Conservation (phyloP, 768 basidiomycete species). For the Mycena venus region DNA sequence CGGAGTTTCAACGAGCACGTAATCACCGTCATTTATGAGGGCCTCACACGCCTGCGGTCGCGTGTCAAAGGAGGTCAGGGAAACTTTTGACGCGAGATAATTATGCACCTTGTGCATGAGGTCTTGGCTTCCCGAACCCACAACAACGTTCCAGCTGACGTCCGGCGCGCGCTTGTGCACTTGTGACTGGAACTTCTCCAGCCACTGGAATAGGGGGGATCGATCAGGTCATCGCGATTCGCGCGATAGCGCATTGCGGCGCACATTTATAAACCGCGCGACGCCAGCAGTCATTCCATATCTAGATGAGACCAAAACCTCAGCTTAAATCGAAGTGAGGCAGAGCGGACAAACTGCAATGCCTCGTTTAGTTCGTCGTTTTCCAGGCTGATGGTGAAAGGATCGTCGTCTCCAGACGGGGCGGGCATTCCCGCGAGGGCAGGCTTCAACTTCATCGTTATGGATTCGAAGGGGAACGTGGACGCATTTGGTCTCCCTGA, state of each 20-base stretch:
- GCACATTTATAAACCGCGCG: conserved; percentile 37
- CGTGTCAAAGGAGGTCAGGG: not conserved
- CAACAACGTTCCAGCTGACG: conserved; percentile 54
- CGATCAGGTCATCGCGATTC: not conserved
- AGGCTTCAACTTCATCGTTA: conserved; percentile 55
- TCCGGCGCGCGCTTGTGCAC: conserved; percentile 50
- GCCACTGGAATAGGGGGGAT: conserved; percentile 42
- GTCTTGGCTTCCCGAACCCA: conserved; percentile 64
- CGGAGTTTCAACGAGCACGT: conserved; percentile 60
- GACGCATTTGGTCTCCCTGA: conserved; percentile 56
- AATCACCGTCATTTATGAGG: conserved; percentile 60
- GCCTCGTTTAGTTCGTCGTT: conserved; percentile 52
- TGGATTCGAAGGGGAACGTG: conserved; percentile 53
- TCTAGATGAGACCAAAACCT: too few relatives aligned
- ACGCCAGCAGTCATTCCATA: conserved; percentile 57
- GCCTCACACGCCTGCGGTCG: conserved; percentile 46
- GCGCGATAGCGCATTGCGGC: not conserved
- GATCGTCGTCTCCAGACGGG: conserved; percentile 15
- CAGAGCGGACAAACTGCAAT: conserved; percentile 43
- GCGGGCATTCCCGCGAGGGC: conserved; percentile 33
- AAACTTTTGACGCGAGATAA: not conserved
- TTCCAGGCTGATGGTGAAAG: conserved; percentile 46
- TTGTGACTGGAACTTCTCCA: conserved; percentile 51
- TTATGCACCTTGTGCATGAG: conserved; percentile 56
- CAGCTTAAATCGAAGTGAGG: too few relatives aligned